Conservation (phyloP, 2,329 filamentous ascomycete genomes). For the Pyricularia sp. region DNA sequence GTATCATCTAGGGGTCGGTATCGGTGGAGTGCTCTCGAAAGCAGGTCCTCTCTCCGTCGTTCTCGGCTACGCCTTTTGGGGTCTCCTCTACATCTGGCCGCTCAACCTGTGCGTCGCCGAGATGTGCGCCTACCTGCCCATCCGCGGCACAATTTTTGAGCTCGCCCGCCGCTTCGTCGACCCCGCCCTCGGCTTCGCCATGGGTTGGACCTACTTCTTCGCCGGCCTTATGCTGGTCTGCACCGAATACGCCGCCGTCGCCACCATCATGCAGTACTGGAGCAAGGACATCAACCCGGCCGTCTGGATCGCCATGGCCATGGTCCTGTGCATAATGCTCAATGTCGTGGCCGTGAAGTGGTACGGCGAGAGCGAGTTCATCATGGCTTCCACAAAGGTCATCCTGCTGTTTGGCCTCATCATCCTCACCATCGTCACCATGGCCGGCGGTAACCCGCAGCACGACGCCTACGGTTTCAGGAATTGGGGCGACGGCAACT, state of each 20-base stretch:
- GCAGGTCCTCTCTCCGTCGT: slow-evolving; percentile 33
- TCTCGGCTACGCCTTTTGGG: slow-evolving; percentile 35
- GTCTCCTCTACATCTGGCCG: slow-evolving; percentile 33
- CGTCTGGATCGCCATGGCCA: slow-evolving; percentile 33
- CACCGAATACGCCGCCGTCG: slow-evolving; percentile 32
- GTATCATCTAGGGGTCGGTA: slow-evolving; percentile 22
- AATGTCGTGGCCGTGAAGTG: slow-evolving; percentile 26
- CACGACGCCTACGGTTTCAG: slow-evolving; percentile 9
- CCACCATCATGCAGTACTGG: slow-evolving; percentile 36
- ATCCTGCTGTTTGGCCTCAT: slow-evolving; percentile 10
- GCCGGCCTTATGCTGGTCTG: slow-evolving; percentile 35
- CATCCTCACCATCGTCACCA: slow-evolving; percentile 10
- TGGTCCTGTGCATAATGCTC: slow-evolving; percentile 29
- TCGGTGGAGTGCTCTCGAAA: slow-evolving; percentile 29
- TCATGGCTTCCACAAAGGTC: slow-evolving; percentile 15
- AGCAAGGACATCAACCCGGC: slow-evolving; percentile 30
- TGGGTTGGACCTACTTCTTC: slow-evolving; percentile 43
- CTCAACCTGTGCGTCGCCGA: slow-evolving; percentile 39
- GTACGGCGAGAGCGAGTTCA: slow-evolving; percentile 27
- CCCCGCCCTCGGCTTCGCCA: slow-evolving; percentile 45
- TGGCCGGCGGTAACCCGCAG: slow-evolving; percentile 4
- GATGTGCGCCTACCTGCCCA: slow-evolving; percentile 46
- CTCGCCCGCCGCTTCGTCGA: slow-evolving; percentile 46
- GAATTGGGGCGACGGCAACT: slow-evolving; percentile 8
- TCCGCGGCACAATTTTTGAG: slow-evolving; percentile 45